A percentile compares a stretch with the other conserved stretches of the same genome.
Conservation (phyloP, 306 rosid species). For the Ochetophila trinervis region DNA sequence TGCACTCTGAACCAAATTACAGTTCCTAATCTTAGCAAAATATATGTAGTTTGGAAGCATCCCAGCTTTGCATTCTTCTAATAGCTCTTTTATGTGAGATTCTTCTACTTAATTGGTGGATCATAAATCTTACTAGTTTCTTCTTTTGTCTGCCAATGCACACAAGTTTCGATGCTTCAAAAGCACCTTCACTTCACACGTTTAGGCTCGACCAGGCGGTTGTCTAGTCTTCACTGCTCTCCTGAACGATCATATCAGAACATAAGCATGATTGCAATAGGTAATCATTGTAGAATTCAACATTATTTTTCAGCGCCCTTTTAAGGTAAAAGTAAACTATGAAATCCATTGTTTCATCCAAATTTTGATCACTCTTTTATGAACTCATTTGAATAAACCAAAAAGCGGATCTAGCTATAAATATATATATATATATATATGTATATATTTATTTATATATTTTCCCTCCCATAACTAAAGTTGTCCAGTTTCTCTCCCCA, state of each 20-base stretch:
- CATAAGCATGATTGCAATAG: conserved; percentile 12
- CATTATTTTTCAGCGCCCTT: no score
- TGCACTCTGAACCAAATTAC: conserved; percentile 13
- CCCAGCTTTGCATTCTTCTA: conserved; percentile 25
- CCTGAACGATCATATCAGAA: conserved; percentile 50
- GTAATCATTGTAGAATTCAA: not conserved
- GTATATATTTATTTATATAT: no score
- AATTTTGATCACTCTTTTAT: not conserved
- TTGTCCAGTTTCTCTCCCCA: conserved; percentile 72
- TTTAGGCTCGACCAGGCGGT: conserved; percentile 60
- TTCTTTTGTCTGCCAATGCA: conserved; percentile 18
- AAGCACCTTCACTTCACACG: conserved; percentile 7
- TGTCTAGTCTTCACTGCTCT: conserved; percentile 61
- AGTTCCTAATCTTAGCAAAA: not conserved
- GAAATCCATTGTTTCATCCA: no score
- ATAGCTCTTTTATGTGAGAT: not conserved
- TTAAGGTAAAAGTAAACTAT: no score
- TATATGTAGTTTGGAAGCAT: conserved; percentile 3
- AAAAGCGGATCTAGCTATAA: conserved; percentile 40
- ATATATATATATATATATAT: conserved; percentile 24
- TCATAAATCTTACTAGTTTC: conserved; percentile 13
- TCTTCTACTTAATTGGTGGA: conserved; percentile 5
- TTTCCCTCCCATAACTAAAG: conserved; percentile 63
- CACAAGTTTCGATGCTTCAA: conserved; percentile 37
- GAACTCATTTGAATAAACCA: conserved; percentile 28